Percentiles rank a stretch among this genome's conserved stretches.
phyloP scores from a whole-genome alignment of 1,284 basidiomycete species.

The Melampsora allii-populina region DNA sequence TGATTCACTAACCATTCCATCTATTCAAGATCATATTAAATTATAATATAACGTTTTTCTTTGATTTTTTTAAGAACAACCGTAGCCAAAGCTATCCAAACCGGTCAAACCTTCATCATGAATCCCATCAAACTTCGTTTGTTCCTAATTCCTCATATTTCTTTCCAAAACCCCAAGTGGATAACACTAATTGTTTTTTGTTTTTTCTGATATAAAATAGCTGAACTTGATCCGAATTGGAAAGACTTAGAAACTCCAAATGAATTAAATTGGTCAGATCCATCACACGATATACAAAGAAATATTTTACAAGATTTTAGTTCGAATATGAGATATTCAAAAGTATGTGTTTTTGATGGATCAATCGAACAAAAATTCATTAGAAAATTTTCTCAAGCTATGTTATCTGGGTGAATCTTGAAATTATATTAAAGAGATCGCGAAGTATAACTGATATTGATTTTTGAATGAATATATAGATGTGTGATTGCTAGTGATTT shows the following conservation, averaged over 20 bases:
- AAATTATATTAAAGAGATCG: background rate
- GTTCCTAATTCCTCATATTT: background rate
- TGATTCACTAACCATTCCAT: no score
- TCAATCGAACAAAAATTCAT: background rate
- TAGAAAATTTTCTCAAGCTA: background rate
- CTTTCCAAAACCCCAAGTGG: background rate
- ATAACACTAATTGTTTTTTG: background rate
- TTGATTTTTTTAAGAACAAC: background rate
- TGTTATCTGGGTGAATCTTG: background rate
- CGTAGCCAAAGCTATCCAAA: slow-evolving; percentile 5
- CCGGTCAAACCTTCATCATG: background rate
- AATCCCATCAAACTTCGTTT: background rate
- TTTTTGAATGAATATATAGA: background rate
- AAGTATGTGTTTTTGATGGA: background rate
- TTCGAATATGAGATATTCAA: background rate
- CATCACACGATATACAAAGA: background rate
- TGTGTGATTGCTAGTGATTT: slow-evolving; percentile 7
- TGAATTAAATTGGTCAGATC: background rate
- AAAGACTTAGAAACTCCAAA: background rate
- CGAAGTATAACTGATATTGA: background rate
- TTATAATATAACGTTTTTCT: background rate
- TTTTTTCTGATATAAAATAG: background rate
- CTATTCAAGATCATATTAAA: no score
- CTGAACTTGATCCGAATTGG: background rate
- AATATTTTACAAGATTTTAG: background rate